Conservation (phyloP, 257 asterid genomes). For the Echium plantagineum region DNA sequence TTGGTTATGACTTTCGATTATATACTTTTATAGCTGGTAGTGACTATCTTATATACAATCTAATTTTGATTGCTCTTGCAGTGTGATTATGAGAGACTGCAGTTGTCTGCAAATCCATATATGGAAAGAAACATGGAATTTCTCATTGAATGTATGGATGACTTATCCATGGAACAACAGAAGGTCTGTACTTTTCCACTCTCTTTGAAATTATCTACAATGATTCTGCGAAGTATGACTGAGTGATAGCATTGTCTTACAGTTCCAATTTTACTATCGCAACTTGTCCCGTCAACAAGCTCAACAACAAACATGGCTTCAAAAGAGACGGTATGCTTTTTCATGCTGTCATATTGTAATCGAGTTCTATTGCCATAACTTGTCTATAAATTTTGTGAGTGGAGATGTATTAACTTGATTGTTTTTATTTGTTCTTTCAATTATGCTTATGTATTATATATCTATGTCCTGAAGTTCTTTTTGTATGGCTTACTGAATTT, state of each 20-base stretch:
- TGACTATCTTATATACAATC: background rate
- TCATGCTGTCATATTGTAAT: background rate
- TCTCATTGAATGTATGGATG: conserved; percentile 96
- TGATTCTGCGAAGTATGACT: conserved; percentile 7
- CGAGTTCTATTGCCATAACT: too few relatives aligned
- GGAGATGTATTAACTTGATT: too few relatives aligned
- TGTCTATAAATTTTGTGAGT: too few relatives aligned
- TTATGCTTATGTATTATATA: too few relatives aligned
- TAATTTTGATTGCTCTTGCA: conserved; percentile 13
- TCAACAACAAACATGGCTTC: conserved; percentile 96
- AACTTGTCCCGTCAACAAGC: conserved; percentile 94
- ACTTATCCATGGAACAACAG: conserved; percentile 87
- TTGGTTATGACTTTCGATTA: background rate
- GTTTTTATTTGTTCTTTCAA: too few relatives aligned
- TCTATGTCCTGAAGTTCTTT: background rate
- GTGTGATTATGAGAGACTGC: conserved; percentile 91
- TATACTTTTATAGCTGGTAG: background rate
- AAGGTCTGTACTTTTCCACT: conserved; percentile 38
- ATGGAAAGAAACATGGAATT: conserved; percentile 89
- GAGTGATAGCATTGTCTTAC: conserved; percentile 12
- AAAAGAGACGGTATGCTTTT: conserved; percentile 67
- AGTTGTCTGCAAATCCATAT: conserved; percentile 68
- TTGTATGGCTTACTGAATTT: background rate
- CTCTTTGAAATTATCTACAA: conserved; percentile 2
- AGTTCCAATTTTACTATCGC: conserved; percentile 91